These are phyloP conservation scores for Aspergillus puulaauensis DNA, from an alignment of 2,329 filamentous ascomycete genomes.

Conservation along the genomic window DNA sequence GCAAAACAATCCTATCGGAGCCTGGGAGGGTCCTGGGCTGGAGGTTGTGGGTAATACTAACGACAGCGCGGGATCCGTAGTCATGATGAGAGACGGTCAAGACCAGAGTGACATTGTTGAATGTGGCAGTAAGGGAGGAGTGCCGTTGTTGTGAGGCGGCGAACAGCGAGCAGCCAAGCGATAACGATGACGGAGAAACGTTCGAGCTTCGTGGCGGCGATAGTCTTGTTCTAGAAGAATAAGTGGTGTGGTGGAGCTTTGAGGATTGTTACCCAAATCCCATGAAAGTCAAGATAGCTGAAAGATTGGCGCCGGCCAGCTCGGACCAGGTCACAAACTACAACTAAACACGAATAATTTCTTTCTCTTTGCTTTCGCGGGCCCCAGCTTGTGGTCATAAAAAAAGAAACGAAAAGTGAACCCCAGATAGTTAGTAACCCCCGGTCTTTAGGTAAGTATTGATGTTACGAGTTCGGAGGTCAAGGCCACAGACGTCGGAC, in stretches of 20 bases:
- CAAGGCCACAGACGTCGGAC: conserved; percentile 11
- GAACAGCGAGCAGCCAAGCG: conserved; percentile 9
- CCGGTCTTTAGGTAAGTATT: neutral
- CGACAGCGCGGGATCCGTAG: conserved; percentile 41
- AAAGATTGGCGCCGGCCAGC: neutral
- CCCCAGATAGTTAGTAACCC: neutral
- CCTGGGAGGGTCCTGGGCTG: neutral
- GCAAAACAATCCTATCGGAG: neutral
- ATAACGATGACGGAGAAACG: conserved; percentile 11
- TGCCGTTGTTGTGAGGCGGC: conserved; percentile 13
- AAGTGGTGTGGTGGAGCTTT: conserved; percentile 10
- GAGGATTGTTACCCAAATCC: conserved; percentile 1
- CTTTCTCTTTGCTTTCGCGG: neutral
- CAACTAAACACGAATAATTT: neutral
- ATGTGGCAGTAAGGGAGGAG: conserved; percentile 8
- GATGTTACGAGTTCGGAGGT: conserved; percentile 11
- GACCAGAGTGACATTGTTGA: conserved; percentile 35
- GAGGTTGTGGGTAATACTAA: conserved; percentile 24
- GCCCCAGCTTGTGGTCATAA: neutral
- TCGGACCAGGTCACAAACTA: conserved; percentile 3
- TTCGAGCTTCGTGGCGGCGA: neutral
- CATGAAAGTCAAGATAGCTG: conserved; percentile 2
- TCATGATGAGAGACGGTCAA: conserved; percentile 37
- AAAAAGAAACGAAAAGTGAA: neutral
- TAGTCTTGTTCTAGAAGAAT: conserved; percentile 6